phyloP scores from a whole-genome alignment of 352 stramenopile genomes.

The Globisporangium splendens region DNA sequence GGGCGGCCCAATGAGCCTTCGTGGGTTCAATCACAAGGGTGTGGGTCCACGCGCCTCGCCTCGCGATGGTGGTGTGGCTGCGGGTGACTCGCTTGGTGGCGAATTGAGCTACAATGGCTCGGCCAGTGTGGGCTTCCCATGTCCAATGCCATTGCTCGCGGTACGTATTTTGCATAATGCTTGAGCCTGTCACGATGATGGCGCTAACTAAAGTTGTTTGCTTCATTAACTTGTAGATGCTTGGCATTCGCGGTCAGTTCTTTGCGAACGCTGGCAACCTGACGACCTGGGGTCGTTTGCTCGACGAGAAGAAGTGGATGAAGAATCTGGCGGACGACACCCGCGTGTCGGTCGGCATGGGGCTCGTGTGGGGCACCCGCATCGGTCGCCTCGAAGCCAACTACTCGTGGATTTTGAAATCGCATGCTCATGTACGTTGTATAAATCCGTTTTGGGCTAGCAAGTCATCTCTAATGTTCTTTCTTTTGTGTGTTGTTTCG shows the following conservation, averaged over 20 bases:
- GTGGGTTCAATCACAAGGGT: conserved; percentile 90
- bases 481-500: background rate
- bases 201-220: conserved; percentile 3
- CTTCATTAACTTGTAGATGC: conserved; percentile 33
- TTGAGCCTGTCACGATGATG: too few relatives aligned
- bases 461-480: background rate
- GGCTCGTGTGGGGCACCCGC: conserved; percentile 82
- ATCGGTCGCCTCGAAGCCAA: conserved; percentile 89
- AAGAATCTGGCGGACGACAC: conserved; percentile 86
- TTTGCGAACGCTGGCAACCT: conserved; percentile 91
- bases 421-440: conserved; percentile 62
- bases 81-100: conserved; percentile 84
- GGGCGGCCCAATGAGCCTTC: conserved; percentile 84
- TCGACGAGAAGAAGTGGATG: conserved; percentile 90
- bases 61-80: conserved; percentile 77
- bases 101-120: conserved; percentile 87
- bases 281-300: conserved; percentile 77
- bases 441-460: too few relatives aligned
- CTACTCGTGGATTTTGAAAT: conserved; percentile 90
- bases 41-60: conserved; percentile 84
- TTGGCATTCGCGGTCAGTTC: conserved; percentile 84
- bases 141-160: conserved; percentile 76
- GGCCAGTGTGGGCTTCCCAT: conserved; percentile 83
- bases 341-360: conserved; percentile 79
- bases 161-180: conserved; percentile 30